These are phyloP conservation scores for Rugonectria rugulosa DNA, from an alignment of 2,329 filamentous ascomycete species.

Conservation along the genomic window DNA sequence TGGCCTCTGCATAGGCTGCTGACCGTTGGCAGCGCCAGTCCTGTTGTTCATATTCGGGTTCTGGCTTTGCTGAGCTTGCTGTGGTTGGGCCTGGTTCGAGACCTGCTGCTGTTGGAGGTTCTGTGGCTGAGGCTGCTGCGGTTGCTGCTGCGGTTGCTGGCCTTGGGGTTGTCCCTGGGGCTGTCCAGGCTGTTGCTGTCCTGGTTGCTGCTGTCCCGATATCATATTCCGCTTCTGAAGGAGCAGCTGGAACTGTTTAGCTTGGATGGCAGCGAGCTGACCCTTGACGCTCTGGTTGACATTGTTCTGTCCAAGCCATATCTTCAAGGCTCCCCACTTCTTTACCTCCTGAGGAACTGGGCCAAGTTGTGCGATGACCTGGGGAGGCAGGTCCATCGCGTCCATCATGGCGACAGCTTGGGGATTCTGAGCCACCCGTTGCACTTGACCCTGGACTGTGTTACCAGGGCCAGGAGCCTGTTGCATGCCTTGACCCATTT, in stretches of 20 bases:
- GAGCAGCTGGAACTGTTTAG: slow-evolving; percentile 49
- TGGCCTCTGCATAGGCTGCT: no score
- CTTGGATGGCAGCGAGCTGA: slow-evolving; percentile 47
- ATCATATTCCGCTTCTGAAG: slow-evolving; percentile 42
- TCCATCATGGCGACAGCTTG: slow-evolving; percentile 55
- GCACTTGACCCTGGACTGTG: slow-evolving; percentile 39
- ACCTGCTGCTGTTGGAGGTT: slow-evolving; percentile 24
- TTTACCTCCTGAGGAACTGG: slow-evolving; percentile 53
- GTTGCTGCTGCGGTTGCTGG: slow-evolving; percentile 27
- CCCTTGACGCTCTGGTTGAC: slow-evolving; percentile 41
- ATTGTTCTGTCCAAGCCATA: slow-evolving; percentile 50
- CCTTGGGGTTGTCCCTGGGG: slow-evolving; percentile 28
- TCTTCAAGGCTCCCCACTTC: slow-evolving; percentile 58
- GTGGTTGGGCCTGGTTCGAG: slow-evolving; percentile 21
- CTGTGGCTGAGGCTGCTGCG: slow-evolving; percentile 28
- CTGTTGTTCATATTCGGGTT: slow-evolving; percentile 37
- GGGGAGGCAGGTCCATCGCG: slow-evolving; percentile 54
- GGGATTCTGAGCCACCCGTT: slow-evolving; percentile 38
- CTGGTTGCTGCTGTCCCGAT: slow-evolving; percentile 38
- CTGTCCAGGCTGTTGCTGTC: slow-evolving; percentile 21
- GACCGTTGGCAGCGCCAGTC: slow-evolving; percentile 32
- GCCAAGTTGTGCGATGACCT: slow-evolving; percentile 42
- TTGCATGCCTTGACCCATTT: slow-evolving; percentile 42
- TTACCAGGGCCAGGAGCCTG: slow-evolving; percentile 39
- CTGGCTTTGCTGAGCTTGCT: slow-evolving; percentile 34